phyloP scores from a whole-genome alignment of 2,329 filamentous ascomycete species.

The Tolypocladium guangdongense region DNA sequence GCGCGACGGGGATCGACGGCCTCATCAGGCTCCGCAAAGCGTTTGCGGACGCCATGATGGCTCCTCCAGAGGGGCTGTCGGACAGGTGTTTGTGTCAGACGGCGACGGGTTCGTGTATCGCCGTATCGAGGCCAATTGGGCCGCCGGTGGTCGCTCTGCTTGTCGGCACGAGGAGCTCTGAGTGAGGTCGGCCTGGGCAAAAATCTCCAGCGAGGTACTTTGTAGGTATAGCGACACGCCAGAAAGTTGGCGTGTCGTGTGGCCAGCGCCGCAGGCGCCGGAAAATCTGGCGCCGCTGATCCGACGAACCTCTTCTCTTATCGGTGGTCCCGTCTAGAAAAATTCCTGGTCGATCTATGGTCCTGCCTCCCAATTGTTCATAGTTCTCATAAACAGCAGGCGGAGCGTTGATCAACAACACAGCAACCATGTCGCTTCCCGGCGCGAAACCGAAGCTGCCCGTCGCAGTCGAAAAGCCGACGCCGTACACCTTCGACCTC shows the following conservation, averaged over 20 bases:
- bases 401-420: not conserved
- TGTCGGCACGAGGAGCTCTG: not conserved
- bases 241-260: too few relatives aligned
- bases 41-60: slow-evolving; percentile 26
- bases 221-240: too few relatives aligned
- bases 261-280: not conserved
- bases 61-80: not conserved
- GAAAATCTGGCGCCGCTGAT: slow-evolving; percentile 19
- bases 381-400: not conserved
- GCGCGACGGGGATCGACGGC: slow-evolving; percentile 20
- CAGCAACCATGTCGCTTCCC: slow-evolving; percentile 22
- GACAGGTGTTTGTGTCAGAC: not conserved
- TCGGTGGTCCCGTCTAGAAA: slow-evolving; percentile 8
- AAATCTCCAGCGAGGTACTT: slow-evolving; percentile 4
- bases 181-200: not conserved
- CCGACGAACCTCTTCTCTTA: slow-evolving; percentile 14
- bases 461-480: slow-evolving; percentile 66
- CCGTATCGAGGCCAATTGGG: slow-evolving; percentile 19
- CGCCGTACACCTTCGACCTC: slow-evolving; percentile 89
- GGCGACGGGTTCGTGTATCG: not conserved
- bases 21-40: slow-evolving; percentile 32
- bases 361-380: not conserved
- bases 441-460: slow-evolving; percentile 39
- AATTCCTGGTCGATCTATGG: slow-evolving; percentile 1
- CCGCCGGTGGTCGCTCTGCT: slow-evolving; percentile 10